Conservation (phyloP, 2,329 filamentous ascomycete genomes). For the Didymella lethalis region DNA sequence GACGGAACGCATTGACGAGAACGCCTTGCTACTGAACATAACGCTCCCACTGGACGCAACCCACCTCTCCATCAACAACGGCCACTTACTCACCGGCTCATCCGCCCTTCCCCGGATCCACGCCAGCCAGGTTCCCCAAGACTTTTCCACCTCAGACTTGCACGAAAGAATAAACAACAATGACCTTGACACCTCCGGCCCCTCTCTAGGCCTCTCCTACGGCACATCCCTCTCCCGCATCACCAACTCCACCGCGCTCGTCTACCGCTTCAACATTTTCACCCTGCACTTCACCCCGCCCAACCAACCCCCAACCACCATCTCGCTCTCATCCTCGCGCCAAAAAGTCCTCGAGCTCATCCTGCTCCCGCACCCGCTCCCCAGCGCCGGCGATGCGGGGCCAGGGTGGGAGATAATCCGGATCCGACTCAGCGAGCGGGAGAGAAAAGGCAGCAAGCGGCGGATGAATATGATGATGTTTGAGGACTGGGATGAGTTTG, state of each 20-base stretch:
- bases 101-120: conserved; percentile 36
- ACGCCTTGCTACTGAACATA: conserved; percentile 45
- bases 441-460: not conserved
- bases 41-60: conserved; percentile 39
- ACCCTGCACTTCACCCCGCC: conserved; percentile 33
- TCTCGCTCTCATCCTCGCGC: conserved; percentile 25
- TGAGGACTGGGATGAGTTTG: conserved; percentile 41
- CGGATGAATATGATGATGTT: conserved; percentile 35
- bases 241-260: conserved; percentile 25
- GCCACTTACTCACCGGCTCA: conserved; percentile 28
- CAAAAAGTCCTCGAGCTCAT: conserved; percentile 44
- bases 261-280: conserved; percentile 45
- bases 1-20: conserved; percentile 36
- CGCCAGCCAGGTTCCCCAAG: conserved; percentile 40
- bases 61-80: conserved; percentile 39
- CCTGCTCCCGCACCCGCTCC: conserved; percentile 36
- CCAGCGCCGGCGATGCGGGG: conserved; percentile 31
- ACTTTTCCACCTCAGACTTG: conserved; percentile 21
- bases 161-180: conserved; percentile 21
- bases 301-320: conserved; percentile 8
- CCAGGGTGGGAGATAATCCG: conserved; percentile 38
- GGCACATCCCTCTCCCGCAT: conserved; percentile 34
- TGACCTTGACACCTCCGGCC: conserved; percentile 28
- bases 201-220: conserved; percentile 43
- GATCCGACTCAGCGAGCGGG: conserved; percentile 26